Evolutionary conservation across 129 eudicot species (phyloP), one percentile per base, ranked within the genome.

Genomic region (Silybum marianum): DNA sequence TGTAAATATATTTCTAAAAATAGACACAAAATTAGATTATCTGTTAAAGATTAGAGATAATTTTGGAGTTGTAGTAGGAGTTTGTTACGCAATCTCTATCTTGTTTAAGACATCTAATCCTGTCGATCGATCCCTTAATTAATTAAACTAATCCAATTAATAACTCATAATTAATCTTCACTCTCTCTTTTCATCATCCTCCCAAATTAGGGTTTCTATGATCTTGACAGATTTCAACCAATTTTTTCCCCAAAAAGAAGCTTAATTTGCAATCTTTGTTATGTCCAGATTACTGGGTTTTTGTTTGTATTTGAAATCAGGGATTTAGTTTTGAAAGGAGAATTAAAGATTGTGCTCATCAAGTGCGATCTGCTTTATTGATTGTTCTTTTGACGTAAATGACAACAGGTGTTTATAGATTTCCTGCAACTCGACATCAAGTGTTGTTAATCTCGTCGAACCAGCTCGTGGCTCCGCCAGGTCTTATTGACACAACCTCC

Each of bases 321-420:
- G 70, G 58, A 69, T 75, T 48, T 16, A 48, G 3, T 68, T 70
- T 60, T 30, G 79, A 83, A 83, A 58, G 70, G 69, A 72, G 40
- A 79, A 26, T 2, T 16, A 0, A 78, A 40, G 81, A 84, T 74
- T 78, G 74, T 79, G 80, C n/a, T 48, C 34, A 22, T 68, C 72
- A 18, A 51, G 71, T 84, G 36, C 76, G 80, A 78, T 73, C 80
- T 68, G 28, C 22, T 74, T 48, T 2, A 80, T 75, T 42, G 51
- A 74, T 34, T 79, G 80, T 74, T 51, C 32, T 80, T 77, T 36
- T 80, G 70, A 84, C 93, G 87, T 91, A 91, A 91, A 91, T 91
- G 97, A 91, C 97, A 89, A 91, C n/a, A 88, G 77, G 86, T 80
- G 76, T 73, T 86, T 71, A 78, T 78, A n/a, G 34, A 67, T 71